phyloP scores from a whole-genome alignment of 2,329 filamentous ascomycete genomes.

The Neofusicoccum ribis region DNA sequence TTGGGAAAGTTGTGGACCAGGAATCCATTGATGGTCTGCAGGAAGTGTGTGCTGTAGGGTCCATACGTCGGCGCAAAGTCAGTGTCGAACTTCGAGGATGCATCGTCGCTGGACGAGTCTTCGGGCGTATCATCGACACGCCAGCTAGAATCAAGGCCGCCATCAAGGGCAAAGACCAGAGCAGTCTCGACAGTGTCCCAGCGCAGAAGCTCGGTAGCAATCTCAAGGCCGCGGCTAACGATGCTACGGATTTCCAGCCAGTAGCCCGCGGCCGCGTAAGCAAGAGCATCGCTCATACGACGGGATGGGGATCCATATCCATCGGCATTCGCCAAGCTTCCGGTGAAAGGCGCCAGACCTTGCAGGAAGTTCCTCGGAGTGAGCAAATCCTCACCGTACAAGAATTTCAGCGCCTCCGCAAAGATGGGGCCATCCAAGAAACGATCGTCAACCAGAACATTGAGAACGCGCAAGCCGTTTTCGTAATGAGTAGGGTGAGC shows the following conservation, averaged over 20 bases:
- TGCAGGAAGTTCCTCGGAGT: conserved; percentile 30
- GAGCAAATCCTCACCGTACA: conserved; percentile 39
- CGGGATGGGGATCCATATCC: conserved; percentile 32
- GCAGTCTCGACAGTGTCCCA: conserved; percentile 65
- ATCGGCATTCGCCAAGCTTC: conserved; percentile 27
- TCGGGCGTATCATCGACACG: conserved; percentile 25
- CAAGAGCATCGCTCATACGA: conserved; percentile 47
- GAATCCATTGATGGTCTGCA: conserved; percentile 60
- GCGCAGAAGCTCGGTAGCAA: conserved; percentile 58
- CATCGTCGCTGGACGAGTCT: conserved; percentile 30
- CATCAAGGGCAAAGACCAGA: conserved; percentile 59
- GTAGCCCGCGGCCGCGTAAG: conserved; percentile 64
- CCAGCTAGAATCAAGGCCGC: conserved; percentile 43
- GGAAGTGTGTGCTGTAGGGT: conserved; percentile 55
- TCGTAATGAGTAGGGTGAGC: not conserved
- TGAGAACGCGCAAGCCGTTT: conserved; percentile 12
- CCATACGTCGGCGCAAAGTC: conserved; percentile 46
- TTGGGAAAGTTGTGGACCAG: conserved; percentile 60
- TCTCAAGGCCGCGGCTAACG: conserved; percentile 58
- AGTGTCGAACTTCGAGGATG: conserved; percentile 23
- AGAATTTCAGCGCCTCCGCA: conserved; percentile 36
- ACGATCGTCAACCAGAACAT: conserved; percentile 12
- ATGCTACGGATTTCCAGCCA: conserved; percentile 59
- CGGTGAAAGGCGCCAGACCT: conserved; percentile 31
- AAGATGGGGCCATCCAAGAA: conserved; percentile 22